phyloP scores from a whole-genome alignment of 306 rosid genomes.

The Trifolium repens region DNA sequence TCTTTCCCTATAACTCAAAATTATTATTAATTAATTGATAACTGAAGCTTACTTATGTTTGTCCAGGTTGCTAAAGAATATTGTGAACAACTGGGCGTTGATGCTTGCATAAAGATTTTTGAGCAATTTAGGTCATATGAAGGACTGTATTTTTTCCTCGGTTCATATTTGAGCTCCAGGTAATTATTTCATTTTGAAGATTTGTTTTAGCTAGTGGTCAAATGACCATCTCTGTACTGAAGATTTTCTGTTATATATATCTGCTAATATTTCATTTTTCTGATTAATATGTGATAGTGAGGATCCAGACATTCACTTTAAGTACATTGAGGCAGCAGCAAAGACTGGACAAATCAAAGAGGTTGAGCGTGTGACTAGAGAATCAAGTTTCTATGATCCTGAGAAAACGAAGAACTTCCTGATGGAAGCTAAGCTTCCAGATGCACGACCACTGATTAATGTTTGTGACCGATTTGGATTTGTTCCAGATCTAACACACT shows the following conservation, averaged over 20 bases:
- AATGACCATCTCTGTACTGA: constrained; percentile 17
- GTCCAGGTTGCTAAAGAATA: constrained; percentile 96
- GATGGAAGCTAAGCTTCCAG: constrained; percentile 99
- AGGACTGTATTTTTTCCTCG: constrained; percentile 96
- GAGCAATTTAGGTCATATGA: constrained; percentile 98
- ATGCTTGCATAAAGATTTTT: constrained; percentile 90
- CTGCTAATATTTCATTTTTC: constrained; percentile 34
- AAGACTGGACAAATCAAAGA: constrained; percentile 99
- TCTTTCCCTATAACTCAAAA: constrained; percentile 9
- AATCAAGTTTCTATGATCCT: constrained; percentile 93
- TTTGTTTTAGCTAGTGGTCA: constrained; percentile 19
- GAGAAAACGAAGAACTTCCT: constrained; percentile 97
- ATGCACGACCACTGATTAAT: constrained; percentile 96
- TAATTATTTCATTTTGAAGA: constrained; percentile 40
- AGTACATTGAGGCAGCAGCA: constrained; percentile 99
- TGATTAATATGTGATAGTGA: constrained; percentile 70
- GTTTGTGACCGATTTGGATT: constrained; percentile 98
- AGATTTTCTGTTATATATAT: constrained; percentile 26
- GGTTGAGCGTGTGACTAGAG: constrained; percentile 98
- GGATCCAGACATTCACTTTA: constrained; percentile 99
- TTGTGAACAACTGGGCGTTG: constrained; percentile 94
- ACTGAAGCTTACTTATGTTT: constrained; percentile 38
- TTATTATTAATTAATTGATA: constrained; percentile 18
- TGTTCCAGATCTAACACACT: constrained; percentile 99
- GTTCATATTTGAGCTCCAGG: constrained; percentile 99